phyloP scores from a whole-genome alignment of 768 basidiomycete species.

The Suillus plorans region DNA sequence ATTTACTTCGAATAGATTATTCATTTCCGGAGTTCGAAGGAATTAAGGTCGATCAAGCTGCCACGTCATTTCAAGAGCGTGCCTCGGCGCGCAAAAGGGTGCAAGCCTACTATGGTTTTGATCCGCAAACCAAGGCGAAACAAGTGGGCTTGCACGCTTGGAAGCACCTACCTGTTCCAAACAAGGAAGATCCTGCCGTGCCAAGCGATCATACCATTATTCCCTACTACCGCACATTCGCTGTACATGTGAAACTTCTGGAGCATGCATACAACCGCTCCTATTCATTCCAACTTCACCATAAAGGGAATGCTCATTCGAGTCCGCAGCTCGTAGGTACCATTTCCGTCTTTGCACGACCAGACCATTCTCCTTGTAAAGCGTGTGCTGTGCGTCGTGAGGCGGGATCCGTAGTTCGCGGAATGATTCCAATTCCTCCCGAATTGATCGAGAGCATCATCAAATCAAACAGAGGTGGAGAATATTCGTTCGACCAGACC shows the following conservation, averaged over 20 bases:
- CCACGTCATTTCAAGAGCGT: conserved; percentile 15
- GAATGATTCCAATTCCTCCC: conserved; percentile 25
- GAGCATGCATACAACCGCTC: conserved; percentile 25
- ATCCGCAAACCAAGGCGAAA: conserved; percentile 17
- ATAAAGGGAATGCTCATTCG: conserved; percentile 9
- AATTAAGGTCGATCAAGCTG: conserved; percentile 24
- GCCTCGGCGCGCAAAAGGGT: conserved; percentile 21
- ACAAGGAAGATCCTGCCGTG: conserved; percentile 6
- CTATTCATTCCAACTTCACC: conserved; percentile 23
- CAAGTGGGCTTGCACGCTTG: conserved; percentile 5
- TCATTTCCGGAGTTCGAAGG: conserved; percentile 26
- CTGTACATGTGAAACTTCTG: conserved; percentile 22
- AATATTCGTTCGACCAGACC: conserved; percentile 13
- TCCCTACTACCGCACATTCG: conserved; percentile 24
- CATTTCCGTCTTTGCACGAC: conserved; percentile 24
- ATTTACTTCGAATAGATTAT: conserved; percentile 19
- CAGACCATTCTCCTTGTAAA: conserved; percentile 22
- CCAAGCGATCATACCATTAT: conserved; percentile 18
- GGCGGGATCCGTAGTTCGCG: conserved; percentile 17
- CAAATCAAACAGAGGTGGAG: conserved; percentile 9
- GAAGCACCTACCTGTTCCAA: conserved; percentile 20
- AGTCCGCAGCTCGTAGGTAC: conserved; percentile 17
- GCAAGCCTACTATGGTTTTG: conserved; percentile 23
- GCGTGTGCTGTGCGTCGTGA: conserved; percentile 24
- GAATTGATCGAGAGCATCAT: conserved; percentile 23